Base-by-base conservation (phyloP, 495 filamentous ascomycete genomes). In the Aspergillus sclerotioniger region DNA sequence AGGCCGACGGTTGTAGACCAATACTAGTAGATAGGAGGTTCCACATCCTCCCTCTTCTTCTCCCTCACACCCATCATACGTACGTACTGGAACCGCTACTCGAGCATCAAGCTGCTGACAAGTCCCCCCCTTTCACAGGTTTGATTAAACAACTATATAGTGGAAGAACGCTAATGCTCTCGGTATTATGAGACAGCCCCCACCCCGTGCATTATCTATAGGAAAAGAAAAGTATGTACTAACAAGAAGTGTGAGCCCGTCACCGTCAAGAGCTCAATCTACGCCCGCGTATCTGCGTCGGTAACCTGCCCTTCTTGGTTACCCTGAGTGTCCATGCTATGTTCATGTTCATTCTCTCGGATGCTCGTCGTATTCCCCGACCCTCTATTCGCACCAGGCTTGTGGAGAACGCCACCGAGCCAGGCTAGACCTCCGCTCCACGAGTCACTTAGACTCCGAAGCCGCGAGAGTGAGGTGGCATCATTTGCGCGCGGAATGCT, bases 381-480 rank as follows among this genome's bases (percentile, higher is more conserved):
- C 10, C 12, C 46, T 37, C 48, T 52, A 19, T 29, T 58, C 19
- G 48, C 54, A n/a, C 43, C 53, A 16, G 50, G 57, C 39, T 55
- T 61, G 46, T 60, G 61, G 15, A 67, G 44, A 10, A 57, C 54
- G 29, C 70, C 71, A n/a, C 76, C 75, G 15, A 79, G 58, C 76
- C 76, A 79, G 9, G 72, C 72, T n/a, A 77, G 56, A 0, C 71
- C 67, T 51, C 68, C 73, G 41, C 62, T 73, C 71, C 71, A 73
- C 1, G 76, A 77, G 57, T 79, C 76, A 61, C 76, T 79, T 35
- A 79, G 60, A 53, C 76, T 79, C 60, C 76, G 72, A 7, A 77
- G 63, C 17, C 75, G 70, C 19, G 51, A 67, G 9, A 61, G 17
- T 15, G 63, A 58, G 17, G 61, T 60, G 3, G 20, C 31, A 25